These are phyloP conservation scores for Blastobotrys muscicola DNA, from an alignment of 805 yeast genomes.

Conservation along the genomic window DNA sequence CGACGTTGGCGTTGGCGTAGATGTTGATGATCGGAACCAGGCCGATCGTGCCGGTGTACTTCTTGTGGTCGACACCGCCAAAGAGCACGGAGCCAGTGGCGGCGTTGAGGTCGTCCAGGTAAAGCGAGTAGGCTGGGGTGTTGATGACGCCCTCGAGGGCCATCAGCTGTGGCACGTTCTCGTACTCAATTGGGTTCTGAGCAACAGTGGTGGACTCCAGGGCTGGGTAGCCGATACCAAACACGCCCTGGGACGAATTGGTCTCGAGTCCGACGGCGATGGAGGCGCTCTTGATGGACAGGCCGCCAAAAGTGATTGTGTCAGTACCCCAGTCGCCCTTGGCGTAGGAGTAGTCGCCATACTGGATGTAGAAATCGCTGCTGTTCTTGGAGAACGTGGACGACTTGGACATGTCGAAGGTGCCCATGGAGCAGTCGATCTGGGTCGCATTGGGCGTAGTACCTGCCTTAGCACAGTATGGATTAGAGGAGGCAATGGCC, in stretches of 20 bases:
- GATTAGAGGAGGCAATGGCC: slow-evolving; percentile 43
- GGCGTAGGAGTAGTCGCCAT: slow-evolving; percentile 41
- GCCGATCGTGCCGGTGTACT: slow-evolving; percentile 32
- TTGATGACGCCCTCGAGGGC: slow-evolving; percentile 36
- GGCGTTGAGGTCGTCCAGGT: slow-evolving; percentile 30
- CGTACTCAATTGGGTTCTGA: slow-evolving; percentile 29
- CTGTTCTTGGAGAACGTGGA: slow-evolving; percentile 18
- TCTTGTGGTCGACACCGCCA: slow-evolving; percentile 44
- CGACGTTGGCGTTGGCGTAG: slow-evolving; percentile 1
- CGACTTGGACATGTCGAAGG: slow-evolving; percentile 25
- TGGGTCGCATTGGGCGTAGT: slow-evolving; percentile 14
- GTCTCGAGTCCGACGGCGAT: slow-evolving; percentile 41
- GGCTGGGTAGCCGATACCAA: slow-evolving; percentile 14
- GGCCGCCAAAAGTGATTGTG: slow-evolving; percentile 41
- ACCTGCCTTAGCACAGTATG: slow-evolving; percentile 34
- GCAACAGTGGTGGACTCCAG: slow-evolving; percentile 10
- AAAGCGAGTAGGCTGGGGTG: slow-evolving; percentile 38
- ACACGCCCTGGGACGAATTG: slow-evolving; percentile 36
- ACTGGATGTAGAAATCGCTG: slow-evolving; percentile 20
- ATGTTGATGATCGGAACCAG: slow-evolving; percentile 17
- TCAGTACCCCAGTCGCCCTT: slow-evolving; percentile 58
- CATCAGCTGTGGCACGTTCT: slow-evolving; percentile 56
- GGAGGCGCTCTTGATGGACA: slow-evolving; percentile 34
- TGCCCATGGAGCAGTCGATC: slow-evolving; percentile 20
- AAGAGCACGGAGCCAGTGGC: slow-evolving; percentile 35